Conservation (phyloP, 23 red algal genomes). For the Gracilaria gracilis region DNA sequence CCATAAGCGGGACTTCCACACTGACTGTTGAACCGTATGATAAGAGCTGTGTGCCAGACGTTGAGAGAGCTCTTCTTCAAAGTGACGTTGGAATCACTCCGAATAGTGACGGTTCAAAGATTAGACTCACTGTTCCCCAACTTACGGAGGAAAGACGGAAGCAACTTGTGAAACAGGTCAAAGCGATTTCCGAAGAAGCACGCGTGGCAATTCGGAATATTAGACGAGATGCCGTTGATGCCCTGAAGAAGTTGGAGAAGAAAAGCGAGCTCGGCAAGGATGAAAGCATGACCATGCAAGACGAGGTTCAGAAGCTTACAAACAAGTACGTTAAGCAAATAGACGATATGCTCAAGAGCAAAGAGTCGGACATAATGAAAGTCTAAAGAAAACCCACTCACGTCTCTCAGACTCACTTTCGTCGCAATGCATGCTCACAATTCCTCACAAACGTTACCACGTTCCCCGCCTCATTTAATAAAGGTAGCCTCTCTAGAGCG, state of each 20-base stretch:
- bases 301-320: conserved; percentile 88
- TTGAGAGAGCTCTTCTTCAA: conserved; percentile 87
- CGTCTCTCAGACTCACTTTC: neutral
- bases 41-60: conserved; percentile 77
- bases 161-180: conserved; percentile 90
- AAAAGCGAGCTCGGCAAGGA: conserved; percentile 92
- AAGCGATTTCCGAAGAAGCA: conserved; percentile 94
- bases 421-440: neutral
- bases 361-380: conserved; percentile 97
- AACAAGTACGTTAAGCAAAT: conserved; percentile 89
- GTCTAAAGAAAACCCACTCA: conserved; percentile 49
- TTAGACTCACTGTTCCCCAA: conserved; percentile 90
- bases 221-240: conserved; percentile 87
- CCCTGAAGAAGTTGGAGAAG: conserved; percentile 96
- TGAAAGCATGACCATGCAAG: conserved; percentile 88
- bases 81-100: conserved; percentile 94
- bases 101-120: conserved; percentile 84
- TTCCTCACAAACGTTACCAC: neutral
- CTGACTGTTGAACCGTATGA: conserved; percentile 92
- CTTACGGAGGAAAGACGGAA: conserved; percentile 91
- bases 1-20: conserved; percentile 74
- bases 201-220: conserved; percentile 96
- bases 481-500: neutral
- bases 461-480: neutral
- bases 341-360: conserved; percentile 83